A percentile compares a stretch with the other conserved stretches of the same genome.
phyloP scores from a whole-genome alignment of 2,329 filamentous ascomycete species.

The Penicillium polonicum region DNA sequence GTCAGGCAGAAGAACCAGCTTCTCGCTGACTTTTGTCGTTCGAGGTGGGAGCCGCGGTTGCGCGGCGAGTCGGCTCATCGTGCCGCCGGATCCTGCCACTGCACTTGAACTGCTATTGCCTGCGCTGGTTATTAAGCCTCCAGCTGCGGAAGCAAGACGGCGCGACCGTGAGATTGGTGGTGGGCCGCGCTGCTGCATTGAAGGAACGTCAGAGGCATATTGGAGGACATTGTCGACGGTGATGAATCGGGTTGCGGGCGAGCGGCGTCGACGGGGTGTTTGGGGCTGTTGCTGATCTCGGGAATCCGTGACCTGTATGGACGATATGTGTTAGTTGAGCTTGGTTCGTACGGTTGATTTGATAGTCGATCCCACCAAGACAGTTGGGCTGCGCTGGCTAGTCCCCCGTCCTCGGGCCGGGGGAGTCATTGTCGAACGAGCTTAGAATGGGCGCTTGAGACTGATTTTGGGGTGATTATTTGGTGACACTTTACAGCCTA shows the following conservation, averaged over 20 bases:
- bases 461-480: not conserved
- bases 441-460: not conserved
- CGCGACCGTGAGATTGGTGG: slow-evolving; percentile 40
- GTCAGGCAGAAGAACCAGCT: slow-evolving; percentile 91
- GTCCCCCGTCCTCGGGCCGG: slow-evolving; percentile 31
- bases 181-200: slow-evolving; percentile 79
- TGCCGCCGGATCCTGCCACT: slow-evolving; percentile 52
- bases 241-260: slow-evolving; percentile 67
- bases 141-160: slow-evolving; percentile 34
- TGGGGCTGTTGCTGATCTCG: slow-evolving; percentile 39
- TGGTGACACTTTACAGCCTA: not conserved
- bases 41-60: slow-evolving; percentile 70
- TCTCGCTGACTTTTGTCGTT: slow-evolving; percentile 92
- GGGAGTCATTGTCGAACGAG: slow-evolving; percentile 27
- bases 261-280: slow-evolving; percentile 31
- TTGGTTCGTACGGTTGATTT: not conserved
- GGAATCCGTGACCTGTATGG: slow-evolving; percentile 44
- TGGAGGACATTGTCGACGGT: slow-evolving; percentile 92
- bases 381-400: slow-evolving; percentile 46
- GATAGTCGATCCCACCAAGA: slow-evolving; percentile 37
- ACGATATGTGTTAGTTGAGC: slow-evolving; percentile 12
- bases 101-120: slow-evolving; percentile 30
- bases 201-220: slow-evolving; percentile 91
- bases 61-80: slow-evolving; percentile 57
- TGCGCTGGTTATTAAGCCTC: slow-evolving; percentile 37